Conservation (phyloP, 495 filamentous ascomycete species). For the Wilcoxina mikolae region DNA sequence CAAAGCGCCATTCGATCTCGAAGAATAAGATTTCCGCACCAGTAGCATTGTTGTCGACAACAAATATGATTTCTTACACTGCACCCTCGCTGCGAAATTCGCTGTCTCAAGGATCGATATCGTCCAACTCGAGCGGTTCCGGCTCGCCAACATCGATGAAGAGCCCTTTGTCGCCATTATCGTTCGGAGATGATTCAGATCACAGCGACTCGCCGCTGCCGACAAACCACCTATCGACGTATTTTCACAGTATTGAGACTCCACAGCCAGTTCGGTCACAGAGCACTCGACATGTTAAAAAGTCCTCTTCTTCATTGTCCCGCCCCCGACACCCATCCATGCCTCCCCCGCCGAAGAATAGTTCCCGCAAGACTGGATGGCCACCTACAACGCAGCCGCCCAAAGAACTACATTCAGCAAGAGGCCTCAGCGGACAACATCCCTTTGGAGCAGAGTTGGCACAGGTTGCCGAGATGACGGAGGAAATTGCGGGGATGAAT, state of each 20-base stretch:
- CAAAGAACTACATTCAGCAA: neutral
- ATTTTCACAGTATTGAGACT: no score
- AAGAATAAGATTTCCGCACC: constrained; percentile 60
- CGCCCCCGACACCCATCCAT: constrained; percentile 9
- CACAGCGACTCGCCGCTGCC: constrained; percentile 35
- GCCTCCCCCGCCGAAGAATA: neutral
- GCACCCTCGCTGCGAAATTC: constrained; percentile 59
- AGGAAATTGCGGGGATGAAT: constrained; percentile 45
- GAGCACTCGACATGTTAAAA: no score
- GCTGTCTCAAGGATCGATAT: constrained; percentile 40
- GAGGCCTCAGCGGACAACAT: constrained; percentile 8
- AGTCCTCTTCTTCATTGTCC: constrained; percentile 31
- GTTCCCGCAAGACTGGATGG: neutral
- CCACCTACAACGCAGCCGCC: neutral
- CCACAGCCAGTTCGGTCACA: no score
- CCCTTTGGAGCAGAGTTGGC: constrained; percentile 64
- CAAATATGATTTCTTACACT: constrained; percentile 89
- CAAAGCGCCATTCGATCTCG: constrained; percentile 13
- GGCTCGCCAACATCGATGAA: constrained; percentile 35
- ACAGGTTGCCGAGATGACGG: constrained; percentile 64
- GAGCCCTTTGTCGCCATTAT: constrained; percentile 19
- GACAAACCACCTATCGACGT: constrained; percentile 66
- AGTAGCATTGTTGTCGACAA: constrained; percentile 76
- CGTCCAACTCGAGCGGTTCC: constrained; percentile 58
- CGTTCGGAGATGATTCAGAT: neutral